Evolutionary conservation across 768 basidiomycete species (phyloP).

Genomic region (Naganishia kalamii): DNA sequence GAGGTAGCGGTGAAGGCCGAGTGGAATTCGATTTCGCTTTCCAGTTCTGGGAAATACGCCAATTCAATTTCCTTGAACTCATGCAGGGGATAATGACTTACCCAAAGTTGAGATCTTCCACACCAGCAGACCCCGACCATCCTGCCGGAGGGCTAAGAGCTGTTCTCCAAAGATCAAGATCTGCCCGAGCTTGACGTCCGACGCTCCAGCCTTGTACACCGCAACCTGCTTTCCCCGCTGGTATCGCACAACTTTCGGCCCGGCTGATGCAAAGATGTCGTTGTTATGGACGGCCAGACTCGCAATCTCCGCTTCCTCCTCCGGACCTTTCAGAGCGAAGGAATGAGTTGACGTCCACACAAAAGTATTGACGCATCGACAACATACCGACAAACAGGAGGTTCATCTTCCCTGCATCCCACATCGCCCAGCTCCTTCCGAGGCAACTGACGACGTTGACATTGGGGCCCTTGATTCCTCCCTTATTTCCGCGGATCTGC

Average conservation of each 20-base stretch:
- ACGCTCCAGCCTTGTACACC: conserved; percentile 18
- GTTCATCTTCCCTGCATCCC: conserved; percentile 91
- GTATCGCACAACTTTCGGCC: conserved; percentile 66
- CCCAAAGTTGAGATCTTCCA: conserved; percentile 68
- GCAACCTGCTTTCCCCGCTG: conserved; percentile 77
- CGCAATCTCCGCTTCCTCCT: conserved; percentile 64
- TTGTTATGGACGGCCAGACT: conserved; percentile 76
- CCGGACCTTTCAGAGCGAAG: conserved; percentile 59
- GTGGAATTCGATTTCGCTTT: conserved; percentile 70
- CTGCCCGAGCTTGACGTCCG: conserved; percentile 52
- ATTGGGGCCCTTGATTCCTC: conserved; percentile 72
- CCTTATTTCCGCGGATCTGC: conserved; percentile 77
- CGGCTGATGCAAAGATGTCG: conserved; percentile 73
- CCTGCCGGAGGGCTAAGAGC: conserved; percentile 67
- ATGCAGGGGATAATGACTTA: conserved; percentile 40
- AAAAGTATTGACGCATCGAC: background rate
- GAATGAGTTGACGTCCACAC: conserved; percentile 1
- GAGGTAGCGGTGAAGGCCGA: conserved; percentile 74
- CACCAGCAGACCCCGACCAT: conserved; percentile 59
- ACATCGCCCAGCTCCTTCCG: conserved; percentile 85
- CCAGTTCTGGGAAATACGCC: conserved; percentile 52
- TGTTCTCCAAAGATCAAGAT: conserved; percentile 75
- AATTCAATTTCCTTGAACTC: background rate
- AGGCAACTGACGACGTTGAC: conserved; percentile 80
- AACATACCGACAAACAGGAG: conserved; percentile 85